Conservation (phyloP, 352 stramenopile genomes). For the Pythium biforme region DNA sequence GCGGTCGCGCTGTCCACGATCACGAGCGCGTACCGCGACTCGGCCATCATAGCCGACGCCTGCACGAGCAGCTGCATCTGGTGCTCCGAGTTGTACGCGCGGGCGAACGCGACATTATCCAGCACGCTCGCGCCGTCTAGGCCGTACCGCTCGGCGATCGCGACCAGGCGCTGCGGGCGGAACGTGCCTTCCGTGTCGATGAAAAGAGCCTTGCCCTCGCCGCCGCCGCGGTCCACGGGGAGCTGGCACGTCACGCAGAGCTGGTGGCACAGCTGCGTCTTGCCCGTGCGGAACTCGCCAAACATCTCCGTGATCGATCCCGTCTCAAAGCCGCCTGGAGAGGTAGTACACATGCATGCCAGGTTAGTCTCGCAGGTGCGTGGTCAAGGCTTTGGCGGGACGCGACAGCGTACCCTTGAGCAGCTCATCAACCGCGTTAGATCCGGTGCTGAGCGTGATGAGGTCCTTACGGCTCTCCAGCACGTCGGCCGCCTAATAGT, state of each 20-base stretch:
- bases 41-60: conserved; percentile 98
- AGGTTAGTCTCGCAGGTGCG: background rate
- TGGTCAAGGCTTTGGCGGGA: background rate
- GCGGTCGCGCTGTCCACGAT: conserved; percentile 98
- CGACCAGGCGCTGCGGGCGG: conserved; percentile 94
- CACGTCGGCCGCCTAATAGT: conserved; percentile 88
- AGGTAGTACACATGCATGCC: background rate
- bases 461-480: conserved; percentile 89
- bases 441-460: conserved; percentile 94
- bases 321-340: conserved; percentile 95
- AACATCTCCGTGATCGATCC: conserved; percentile 98
- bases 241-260: conserved; percentile 99
- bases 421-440: conserved; percentile 87
- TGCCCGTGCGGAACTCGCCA: conserved; percentile 99
- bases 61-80: conserved; percentile 98
- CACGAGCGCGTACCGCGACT: conserved; percentile 94
- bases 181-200: conserved; percentile 99
- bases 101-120: conserved; percentile 98
- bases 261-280: conserved; percentile 99
- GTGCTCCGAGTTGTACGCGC: conserved; percentile 99
- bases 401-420: conserved; percentile 58
- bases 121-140: conserved; percentile 95
- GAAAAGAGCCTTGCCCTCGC: conserved; percentile 97
- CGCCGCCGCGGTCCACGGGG: conserved; percentile 95
- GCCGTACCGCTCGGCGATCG: conserved; percentile 98